phyloP scores from a whole-genome alignment of 1,284 basidiomycete genomes.

The Heterobasidion irregulare region DNA sequence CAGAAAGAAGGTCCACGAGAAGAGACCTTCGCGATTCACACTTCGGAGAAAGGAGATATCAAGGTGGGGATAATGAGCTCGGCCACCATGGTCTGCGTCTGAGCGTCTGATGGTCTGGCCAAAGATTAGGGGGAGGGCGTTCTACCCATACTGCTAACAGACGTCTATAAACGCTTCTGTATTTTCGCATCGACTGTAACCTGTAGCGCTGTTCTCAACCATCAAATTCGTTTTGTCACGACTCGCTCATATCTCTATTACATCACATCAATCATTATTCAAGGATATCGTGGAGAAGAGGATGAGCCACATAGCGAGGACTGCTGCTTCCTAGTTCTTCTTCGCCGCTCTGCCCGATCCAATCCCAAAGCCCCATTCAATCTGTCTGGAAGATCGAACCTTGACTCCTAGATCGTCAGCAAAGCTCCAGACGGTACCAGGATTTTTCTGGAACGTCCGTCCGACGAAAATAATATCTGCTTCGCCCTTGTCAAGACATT shows the following conservation, averaged over 20 bases:
- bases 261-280: neutral
- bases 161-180: neutral
- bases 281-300: neutral
- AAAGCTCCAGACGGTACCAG: slow-evolving; percentile 19
- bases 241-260: neutral
- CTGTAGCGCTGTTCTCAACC: neutral
- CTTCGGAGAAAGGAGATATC: neutral
- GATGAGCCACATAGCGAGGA: neutral
- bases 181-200: neutral
- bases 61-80: neutral
- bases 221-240: neutral
- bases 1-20: neutral
- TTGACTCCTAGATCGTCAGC: neutral
- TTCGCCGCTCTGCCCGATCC: neutral
- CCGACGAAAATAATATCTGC: slow-evolving; percentile 41
- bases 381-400: neutral
- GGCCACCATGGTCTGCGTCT: neutral
- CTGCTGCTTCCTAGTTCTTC: neutral
- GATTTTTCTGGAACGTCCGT: slow-evolving; percentile 50
- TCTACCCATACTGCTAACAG: no score
- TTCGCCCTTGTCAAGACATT: slow-evolving; percentile 40
- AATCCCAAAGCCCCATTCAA: neutral
- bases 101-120: neutral
- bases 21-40: neutral
- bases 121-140: no score